Percentiles rank a stretch among this genome's conserved stretches.
These are phyloP conservation scores for Hansenula sp. DNA, from an alignment of 1,139 yeast genomes.

Conservation along the genomic window DNA sequence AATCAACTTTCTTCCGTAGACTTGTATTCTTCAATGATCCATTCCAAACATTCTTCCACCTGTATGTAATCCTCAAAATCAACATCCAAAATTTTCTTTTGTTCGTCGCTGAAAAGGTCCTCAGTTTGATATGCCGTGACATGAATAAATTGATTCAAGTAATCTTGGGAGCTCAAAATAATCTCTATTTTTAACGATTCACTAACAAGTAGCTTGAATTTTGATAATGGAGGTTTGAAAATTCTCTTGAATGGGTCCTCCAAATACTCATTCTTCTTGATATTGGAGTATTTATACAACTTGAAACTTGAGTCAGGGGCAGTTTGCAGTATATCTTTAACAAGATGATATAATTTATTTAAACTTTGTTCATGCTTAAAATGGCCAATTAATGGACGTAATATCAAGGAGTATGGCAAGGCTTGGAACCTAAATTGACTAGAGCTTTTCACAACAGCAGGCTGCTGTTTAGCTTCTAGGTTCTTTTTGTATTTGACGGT, in stretches of 20 bases:
- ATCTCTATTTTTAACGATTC: constrained; percentile 7
- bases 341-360: constrained; percentile 37
- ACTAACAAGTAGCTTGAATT: constrained; percentile 9
- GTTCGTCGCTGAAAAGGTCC: constrained; percentile 14
- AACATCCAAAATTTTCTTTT: constrained; percentile 35
- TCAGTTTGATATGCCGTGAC: constrained; percentile 7
- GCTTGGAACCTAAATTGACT: constrained; percentile 7
- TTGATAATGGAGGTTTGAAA: constrained; percentile 14
- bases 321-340: constrained; percentile 28
- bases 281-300: constrained; percentile 14
- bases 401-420: constrained; percentile 42
- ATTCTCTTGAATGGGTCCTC: constrained; percentile 17
- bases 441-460: constrained; percentile 16
- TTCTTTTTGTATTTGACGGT: constrained; percentile 42
- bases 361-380: constrained; percentile 58
- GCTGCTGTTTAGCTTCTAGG: constrained; percentile 20
- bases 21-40: constrained; percentile 41
- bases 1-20: background rate
- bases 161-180: constrained; percentile 24
- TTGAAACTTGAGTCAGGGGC: constrained; percentile 12
- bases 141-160: constrained; percentile 21
- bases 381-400: constrained; percentile 68
- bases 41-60: constrained; percentile 61
- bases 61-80: constrained; percentile 58
- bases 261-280: constrained; percentile 13